Evolutionary conservation across 2,329 filamentous ascomycete genomes (phyloP), one percentile per base, ranked within the genome.

Genomic region (Thielaviopsis musarum): DNA sequence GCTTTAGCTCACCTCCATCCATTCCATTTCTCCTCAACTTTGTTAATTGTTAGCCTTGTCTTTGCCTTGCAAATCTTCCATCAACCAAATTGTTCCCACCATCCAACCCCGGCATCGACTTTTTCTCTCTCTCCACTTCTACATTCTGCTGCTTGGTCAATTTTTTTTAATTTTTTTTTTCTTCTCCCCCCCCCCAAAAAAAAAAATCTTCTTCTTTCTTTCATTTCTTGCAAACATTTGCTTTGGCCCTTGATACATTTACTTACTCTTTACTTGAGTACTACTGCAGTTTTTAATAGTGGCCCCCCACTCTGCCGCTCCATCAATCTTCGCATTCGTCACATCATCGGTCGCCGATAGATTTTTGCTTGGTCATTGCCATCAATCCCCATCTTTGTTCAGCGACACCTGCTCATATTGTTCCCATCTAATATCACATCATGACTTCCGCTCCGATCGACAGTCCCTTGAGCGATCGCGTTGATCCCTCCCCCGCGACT

Each of bases 391-490:
- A 9, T 22, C 22, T 21, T 21, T 49, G n/a, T 49, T n/a, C n/a
- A 19, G 45, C 17, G n/a, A 2, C 21, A 5, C 13, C 26, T 30
- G 15, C 22, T 30, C 45, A 19, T 49, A 28, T 34, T 34, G 13
- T 7, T 17, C 19, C 6, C 6, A 26, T 22, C 19, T 52, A 22
- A 24, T 26, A 24, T 9, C 21, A 51, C 62, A 69, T 65, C 68
- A 77, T 77, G 75, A 69, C 73, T 64, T 74, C 75, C 68, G 72
- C 75, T 62, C 72, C 70, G 66, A 69, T 69, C 65, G 69, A 68
- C 54, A 74, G 71, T 67, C 73, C 74, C 61, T 72, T 69, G 63
- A 62, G 58, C 26, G 58, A 58, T 57, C 58, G 52, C 51, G 66
- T 66, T 28, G 68, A 70, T 56, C 65, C 66, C 34, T 57, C 57